Percentiles rank a stretch among this genome's conserved stretches.
Evolutionary conservation across 345 rosid species (phyloP).

Genomic region (Hirschfeldia incana): DNA sequence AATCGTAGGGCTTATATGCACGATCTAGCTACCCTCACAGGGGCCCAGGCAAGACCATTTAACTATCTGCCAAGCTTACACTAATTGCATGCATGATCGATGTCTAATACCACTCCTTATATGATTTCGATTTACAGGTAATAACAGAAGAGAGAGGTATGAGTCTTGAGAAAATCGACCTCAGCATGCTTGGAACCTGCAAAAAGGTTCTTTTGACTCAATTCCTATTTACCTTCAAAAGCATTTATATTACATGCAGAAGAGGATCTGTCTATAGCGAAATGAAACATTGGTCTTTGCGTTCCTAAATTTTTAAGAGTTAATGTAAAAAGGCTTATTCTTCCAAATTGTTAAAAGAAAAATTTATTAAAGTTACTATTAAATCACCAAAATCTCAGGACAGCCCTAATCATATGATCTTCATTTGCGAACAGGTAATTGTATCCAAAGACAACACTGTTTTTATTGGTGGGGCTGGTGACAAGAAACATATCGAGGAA

Average conservation of each 20-base stretch:
- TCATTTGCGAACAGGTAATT: constrained; percentile 48
- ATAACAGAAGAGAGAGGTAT: constrained; percentile 94
- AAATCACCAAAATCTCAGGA: neutral
- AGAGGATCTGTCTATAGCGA: neutral
- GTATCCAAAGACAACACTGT: constrained; percentile 93
- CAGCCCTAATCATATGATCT: neutral
- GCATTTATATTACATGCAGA: neutral
- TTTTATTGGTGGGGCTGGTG: constrained; percentile 95
- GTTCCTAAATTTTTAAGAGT: neutral
- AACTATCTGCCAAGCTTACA: neutral
- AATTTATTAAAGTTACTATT: no score
- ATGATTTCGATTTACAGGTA: constrained; percentile 46
- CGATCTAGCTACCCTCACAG: constrained; percentile 90
- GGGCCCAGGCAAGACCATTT: constrained; percentile 66
- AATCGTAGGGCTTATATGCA: constrained; percentile 81
- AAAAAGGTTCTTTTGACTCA: constrained; percentile 58
- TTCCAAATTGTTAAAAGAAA: neutral
- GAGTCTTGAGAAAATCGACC: constrained; percentile 87
- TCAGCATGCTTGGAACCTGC: constrained; percentile 87
- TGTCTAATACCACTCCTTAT: neutral
- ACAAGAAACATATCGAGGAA: constrained; percentile 78
- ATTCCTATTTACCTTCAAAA: neutral
- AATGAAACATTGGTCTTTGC: no score
- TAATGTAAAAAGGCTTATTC: neutral
- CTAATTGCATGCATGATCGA: constrained; percentile 1